Evolutionary conservation across 2,329 filamentous ascomycete genomes (phyloP).

Genomic region (Colletotrichum shisoi): DNA sequence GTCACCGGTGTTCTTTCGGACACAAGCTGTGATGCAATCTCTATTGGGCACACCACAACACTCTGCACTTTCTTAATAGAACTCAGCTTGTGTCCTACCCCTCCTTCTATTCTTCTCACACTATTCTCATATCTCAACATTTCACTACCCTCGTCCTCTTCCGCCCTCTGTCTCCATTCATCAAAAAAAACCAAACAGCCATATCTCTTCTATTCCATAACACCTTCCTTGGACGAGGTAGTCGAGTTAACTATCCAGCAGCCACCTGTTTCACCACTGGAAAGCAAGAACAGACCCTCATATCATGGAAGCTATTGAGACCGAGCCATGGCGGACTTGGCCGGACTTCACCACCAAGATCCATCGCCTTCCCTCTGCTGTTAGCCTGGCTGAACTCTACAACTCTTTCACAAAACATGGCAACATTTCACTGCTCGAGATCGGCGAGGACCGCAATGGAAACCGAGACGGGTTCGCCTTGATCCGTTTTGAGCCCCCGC

Average conservation of each 20-base stretch:
- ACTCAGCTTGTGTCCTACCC: background rate
- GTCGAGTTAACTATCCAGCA: no score
- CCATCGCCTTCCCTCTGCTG: constrained; percentile 37
- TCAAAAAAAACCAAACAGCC: no score
- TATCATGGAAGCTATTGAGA: background rate
- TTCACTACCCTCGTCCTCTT: background rate
- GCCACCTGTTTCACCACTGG: background rate
- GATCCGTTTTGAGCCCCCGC: constrained; percentile 67
- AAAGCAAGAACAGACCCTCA: background rate
- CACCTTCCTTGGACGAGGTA: no score
- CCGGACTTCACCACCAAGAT: constrained; percentile 43
- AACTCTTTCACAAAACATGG: constrained; percentile 62
- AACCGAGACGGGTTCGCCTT: constrained; percentile 52
- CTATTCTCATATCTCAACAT: background rate
- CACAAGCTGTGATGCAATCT: no score
- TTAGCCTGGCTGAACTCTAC: constrained; percentile 58
- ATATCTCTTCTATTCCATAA: no score
- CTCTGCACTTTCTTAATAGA: background rate
- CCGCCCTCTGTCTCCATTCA: no score
- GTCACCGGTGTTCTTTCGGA: no score
- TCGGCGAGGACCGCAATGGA: constrained; percentile 57
- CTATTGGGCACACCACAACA: no score
- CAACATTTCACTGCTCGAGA: constrained; percentile 63
- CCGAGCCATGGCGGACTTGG: constrained; percentile 48
- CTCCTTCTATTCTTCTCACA: background rate